Evolutionary conservation across 140 eudicot genomes (phyloP), one percentile per base, ranked within the genome.

Genomic region (Cichorium intybus): DNA sequence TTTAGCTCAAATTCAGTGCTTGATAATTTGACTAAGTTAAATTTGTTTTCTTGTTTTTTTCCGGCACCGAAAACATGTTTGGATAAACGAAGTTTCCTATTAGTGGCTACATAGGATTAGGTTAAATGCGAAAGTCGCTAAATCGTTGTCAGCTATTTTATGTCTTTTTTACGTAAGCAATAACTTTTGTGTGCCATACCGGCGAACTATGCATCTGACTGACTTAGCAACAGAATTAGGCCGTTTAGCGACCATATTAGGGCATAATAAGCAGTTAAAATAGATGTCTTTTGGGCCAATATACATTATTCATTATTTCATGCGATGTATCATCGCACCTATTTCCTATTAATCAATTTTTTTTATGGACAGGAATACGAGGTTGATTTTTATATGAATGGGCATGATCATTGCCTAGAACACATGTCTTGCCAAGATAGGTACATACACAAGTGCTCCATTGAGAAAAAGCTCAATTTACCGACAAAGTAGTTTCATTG

Each of bases 331-430:
- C 7, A 11, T 22, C 39, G 14, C n/a, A 26, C 35, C 8, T 16
- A 8, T 7, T n/a, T 34, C 37, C 23, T 10, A 24, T 37, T 34
- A 26, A 3, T 6, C 17, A 2, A 11, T 16, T 21, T 18, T 55
- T 5, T 39, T 14, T 34, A 41, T 74, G 35, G 22, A 23, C 77
- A 89, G 95, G 92, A 89, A 56, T 41, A 84, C 65, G 68, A 79
- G 35, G 97, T 84, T 24, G 97, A 90, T 66, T 79, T 86, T 48
- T 86, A 90, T 74, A 58, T 84, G 77, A 90, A 90, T 22, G 95
- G 97, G 24, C 97, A 90, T 31, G 97, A 89, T 55, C 95, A 90
- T 60, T 81, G 97, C 76, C 85, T 90, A 23, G 95, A 90, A 62
- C 97, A 79, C 20, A 58, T 84, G 48, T 51, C 75, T 4, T 85